Conservation (phyloP, 192 early-diverging fungal species). For the Coemansia sp. region DNA sequence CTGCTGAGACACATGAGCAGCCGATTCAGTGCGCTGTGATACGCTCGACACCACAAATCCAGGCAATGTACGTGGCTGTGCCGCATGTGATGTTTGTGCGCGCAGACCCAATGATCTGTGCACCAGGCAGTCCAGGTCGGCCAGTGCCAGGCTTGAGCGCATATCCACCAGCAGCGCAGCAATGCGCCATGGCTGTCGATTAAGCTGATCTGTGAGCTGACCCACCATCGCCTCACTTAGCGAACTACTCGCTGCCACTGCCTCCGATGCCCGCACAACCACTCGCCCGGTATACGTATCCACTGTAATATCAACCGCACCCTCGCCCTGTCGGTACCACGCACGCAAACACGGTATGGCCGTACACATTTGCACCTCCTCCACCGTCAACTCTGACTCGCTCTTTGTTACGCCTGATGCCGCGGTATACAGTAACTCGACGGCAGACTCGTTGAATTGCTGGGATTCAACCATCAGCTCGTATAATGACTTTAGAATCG, state of each 20-base stretch:
- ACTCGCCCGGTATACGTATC: conserved; percentile 40
- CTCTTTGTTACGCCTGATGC: conserved; percentile 18
- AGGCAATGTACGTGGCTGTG: conserved; percentile 10
- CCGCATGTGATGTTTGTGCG: conserved; percentile 14
- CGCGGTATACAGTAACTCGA: conserved; percentile 30
- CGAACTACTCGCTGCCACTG: conserved; percentile 18
- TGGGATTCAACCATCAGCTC: conserved; percentile 17
- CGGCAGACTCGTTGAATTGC: conserved; percentile 26
- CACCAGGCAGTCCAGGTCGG: conserved; percentile 46
- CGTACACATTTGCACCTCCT: conserved; percentile 12
- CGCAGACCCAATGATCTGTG: conserved; percentile 47
- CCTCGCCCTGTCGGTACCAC: conserved; percentile 47
- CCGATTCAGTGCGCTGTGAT: conserved; percentile 1
- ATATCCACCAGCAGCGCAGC: conserved; percentile 45
- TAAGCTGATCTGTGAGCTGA: conserved; percentile 44
- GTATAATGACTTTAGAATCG: conserved; percentile 34
- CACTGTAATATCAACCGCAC: conserved; percentile 47
- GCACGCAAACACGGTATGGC: conserved; percentile 38
- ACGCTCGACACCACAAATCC: conserved; percentile 32
- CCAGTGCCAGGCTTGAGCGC: conserved; percentile 46
- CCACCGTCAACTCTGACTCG: conserved; percentile 9
- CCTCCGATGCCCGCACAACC: conserved; percentile 43
- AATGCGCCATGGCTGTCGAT: conserved; percentile 42
- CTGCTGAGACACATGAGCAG: background rate
- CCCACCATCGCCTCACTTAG: conserved; percentile 40